Conservation (phyloP, 169 alveolate species). For the Cryptosporidium ryanae region DNA sequence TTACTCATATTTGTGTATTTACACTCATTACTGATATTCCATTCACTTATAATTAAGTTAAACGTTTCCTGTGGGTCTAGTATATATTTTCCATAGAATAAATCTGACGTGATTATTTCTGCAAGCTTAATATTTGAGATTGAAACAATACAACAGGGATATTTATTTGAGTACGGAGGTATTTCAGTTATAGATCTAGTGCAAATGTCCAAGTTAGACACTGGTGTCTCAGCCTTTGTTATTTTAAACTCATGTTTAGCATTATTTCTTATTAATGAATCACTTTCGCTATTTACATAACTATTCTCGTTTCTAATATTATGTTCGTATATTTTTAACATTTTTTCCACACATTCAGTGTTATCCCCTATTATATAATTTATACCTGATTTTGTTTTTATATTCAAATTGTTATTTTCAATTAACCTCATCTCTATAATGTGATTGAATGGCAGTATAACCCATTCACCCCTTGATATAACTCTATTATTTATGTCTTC, state of each 20-base stretch:
- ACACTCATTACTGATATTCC: constrained; percentile 8
- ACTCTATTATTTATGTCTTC: not conserved
- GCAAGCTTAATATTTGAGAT: constrained; percentile 11
- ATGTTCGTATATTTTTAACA: not conserved
- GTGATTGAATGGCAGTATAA: constrained; percentile 52
- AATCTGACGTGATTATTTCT: constrained; percentile 20
- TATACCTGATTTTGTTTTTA: constrained; percentile 34
- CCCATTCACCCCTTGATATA: constrained; percentile 64
- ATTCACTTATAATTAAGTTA: constrained; percentile 18
- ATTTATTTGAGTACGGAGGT: constrained; percentile 19
- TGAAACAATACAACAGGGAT: constrained; percentile 58
- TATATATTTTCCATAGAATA: constrained; percentile 54
- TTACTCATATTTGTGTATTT: too few relatives aligned
- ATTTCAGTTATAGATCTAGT: constrained; percentile 5
- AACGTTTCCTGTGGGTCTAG: constrained; percentile 60
- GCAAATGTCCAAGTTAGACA: not conserved
- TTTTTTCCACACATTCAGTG: constrained; percentile 31
- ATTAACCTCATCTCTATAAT: not conserved
- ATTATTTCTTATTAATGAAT: not conserved
- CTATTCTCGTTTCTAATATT: not conserved
- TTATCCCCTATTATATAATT: constrained; percentile 33
- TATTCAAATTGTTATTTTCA: not conserved
- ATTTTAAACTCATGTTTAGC: not conserved
- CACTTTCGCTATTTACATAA: not conserved
- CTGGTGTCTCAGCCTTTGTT: constrained; percentile 10